These are phyloP conservation scores for Magnolia sinica DNA, from an alignment of 164 flowering plant species.

Conservation along the genomic window DNA sequence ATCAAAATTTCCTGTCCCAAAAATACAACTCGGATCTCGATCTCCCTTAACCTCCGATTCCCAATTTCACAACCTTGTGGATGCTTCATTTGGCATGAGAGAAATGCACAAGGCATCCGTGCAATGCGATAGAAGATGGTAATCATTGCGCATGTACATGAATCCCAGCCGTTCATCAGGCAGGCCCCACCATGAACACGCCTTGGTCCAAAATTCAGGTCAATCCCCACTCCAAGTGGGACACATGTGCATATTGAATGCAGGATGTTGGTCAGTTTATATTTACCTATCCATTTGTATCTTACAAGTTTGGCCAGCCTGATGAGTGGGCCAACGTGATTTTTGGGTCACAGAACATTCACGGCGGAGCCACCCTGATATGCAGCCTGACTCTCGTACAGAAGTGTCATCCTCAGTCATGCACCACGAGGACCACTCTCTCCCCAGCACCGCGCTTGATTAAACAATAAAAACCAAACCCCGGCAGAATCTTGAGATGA, in stretches of 20 bases:
- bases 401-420: not conserved
- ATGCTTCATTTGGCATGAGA: not conserved
- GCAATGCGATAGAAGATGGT: not conserved
- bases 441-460: not conserved
- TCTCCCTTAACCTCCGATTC: not conserved
- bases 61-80: conserved; percentile 3
- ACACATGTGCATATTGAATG: not conserved
- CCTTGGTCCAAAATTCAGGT: not conserved
- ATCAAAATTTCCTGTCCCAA: not conserved
- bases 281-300: not conserved
- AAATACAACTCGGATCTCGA: not conserved
- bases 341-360: not conserved
- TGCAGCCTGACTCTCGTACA: not conserved
- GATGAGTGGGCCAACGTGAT: not conserved
- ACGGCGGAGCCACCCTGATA: not conserved
- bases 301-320: not conserved
- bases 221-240: not conserved
- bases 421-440: not conserved
- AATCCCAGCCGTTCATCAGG: not conserved
- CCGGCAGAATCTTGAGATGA: not conserved
- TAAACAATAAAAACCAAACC: not conserved
- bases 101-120: not conserved
- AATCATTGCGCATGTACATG: not conserved
- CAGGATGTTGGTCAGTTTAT: not conserved
- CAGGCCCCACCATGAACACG: not conserved